Evolutionary conservation across 1,284 basidiomycete genomes (phyloP).

Genomic region (Melampsora americana): DNA sequence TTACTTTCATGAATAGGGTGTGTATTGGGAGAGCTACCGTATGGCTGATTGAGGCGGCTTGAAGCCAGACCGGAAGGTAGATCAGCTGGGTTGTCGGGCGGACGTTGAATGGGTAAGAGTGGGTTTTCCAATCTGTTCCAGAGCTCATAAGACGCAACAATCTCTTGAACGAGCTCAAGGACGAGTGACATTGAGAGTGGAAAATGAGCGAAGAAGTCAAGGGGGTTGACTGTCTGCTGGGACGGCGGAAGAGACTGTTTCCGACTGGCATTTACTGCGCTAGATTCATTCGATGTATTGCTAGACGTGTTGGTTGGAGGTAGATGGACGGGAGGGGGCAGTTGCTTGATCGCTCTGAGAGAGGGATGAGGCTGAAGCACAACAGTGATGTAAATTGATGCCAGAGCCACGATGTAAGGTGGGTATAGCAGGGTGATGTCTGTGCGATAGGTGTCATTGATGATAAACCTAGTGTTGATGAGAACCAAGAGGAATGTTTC

Average conservation of each 20-base stretch:
- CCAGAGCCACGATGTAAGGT: slow-evolving; percentile 87
- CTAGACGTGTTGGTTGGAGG: background rate
- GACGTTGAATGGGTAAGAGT: slow-evolving; percentile 9
- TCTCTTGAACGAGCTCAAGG: slow-evolving; percentile 83
- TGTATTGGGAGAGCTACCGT: background rate
- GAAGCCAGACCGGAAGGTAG: slow-evolving; percentile 11
- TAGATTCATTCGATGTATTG: background rate
- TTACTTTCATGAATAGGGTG: background rate
- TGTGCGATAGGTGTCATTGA: slow-evolving; percentile 92
- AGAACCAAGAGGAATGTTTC: background rate
- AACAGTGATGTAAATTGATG: slow-evolving; percentile 71
- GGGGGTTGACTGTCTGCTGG: slow-evolving; percentile 63
- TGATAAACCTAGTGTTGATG: slow-evolving; percentile 68
- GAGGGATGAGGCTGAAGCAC: slow-evolving; percentile 46
- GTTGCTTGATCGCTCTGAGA: slow-evolving; percentile 18
- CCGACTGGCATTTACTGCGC: slow-evolving; percentile 62
- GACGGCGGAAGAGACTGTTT: slow-evolving; percentile 50
- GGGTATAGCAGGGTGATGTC: slow-evolving; percentile 86
- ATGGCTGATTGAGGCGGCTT: background rate
- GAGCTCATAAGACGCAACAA: slow-evolving; percentile 78
- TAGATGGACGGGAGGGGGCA: slow-evolving; percentile 45
- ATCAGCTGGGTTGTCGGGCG: background rate
- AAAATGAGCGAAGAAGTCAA: slow-evolving; percentile 77
- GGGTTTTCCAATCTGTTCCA: slow-evolving; percentile 76
- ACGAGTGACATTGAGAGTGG: slow-evolving; percentile 78